Evolutionary conservation across 768 basidiomycete species (phyloP).

Genomic region (Fibroporia radiculosa): DNA sequence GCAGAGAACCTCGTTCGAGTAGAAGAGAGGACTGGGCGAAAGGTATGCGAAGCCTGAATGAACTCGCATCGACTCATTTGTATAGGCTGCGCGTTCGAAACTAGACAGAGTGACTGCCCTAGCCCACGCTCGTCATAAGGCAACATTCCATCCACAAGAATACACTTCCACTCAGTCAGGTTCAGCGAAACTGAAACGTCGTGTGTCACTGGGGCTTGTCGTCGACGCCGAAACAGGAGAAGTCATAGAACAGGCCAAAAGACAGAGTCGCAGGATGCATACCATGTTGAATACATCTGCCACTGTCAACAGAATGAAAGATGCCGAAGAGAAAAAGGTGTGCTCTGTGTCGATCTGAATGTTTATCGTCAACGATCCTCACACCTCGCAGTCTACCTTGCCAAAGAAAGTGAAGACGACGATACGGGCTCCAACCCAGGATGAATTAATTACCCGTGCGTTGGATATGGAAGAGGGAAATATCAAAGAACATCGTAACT

Average conservation of each 20-base stretch:
- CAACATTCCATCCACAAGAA: slow-evolving; percentile 58
- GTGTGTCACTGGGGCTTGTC: slow-evolving; percentile 46
- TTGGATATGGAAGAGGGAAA: slow-evolving; percentile 87
- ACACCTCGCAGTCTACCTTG: slow-evolving; percentile 27
- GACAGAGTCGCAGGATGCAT: slow-evolving; percentile 59
- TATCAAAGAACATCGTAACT: slow-evolving; percentile 67
- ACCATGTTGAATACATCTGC: slow-evolving; percentile 68
- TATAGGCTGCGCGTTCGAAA: slow-evolving; percentile 45
- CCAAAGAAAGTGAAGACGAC: slow-evolving; percentile 55
- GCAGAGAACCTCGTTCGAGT: slow-evolving; percentile 52
- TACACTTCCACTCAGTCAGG: slow-evolving; percentile 20
- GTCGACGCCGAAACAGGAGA: slow-evolving; percentile 59
- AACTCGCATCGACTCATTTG: background rate
- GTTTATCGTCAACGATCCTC: background rate
- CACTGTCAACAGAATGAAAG: slow-evolving; percentile 56
- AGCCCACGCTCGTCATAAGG: slow-evolving; percentile 59
- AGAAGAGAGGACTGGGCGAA: slow-evolving; percentile 49
- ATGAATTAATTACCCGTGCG: slow-evolving; percentile 76
- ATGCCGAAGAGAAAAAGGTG: slow-evolving; percentile 57
- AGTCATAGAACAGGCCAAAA: slow-evolving; percentile 33
- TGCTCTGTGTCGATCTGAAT: slow-evolving; percentile 9
- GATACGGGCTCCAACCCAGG: slow-evolving; percentile 57
- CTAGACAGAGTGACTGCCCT: slow-evolving; percentile 57
- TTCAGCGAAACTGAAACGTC: slow-evolving; percentile 30
- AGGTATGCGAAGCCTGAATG: slow-evolving; percentile 27